Evolutionary conservation across 495 filamentous ascomycete genomes (phyloP).

Genomic region (Lichenothelia convexa): DNA sequence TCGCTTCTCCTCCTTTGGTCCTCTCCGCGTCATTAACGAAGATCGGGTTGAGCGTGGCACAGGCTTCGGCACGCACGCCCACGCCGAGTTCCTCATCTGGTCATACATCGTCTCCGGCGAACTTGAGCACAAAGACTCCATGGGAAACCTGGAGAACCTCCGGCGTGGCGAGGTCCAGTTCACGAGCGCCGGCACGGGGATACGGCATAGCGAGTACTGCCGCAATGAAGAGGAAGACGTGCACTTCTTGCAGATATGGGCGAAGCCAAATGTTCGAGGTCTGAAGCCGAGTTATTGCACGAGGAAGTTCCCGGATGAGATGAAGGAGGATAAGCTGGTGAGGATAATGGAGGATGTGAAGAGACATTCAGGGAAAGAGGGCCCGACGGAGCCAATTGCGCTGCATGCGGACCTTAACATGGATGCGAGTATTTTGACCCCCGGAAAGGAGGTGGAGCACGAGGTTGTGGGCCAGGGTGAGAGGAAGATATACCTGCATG

Average conservation of each 20-base stretch:
- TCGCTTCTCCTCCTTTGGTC: constrained; percentile 41
- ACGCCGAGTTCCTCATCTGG: constrained; percentile 72
- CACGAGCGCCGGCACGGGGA: constrained; percentile 59
- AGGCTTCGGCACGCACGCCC: constrained; percentile 65
- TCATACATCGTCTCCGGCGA: constrained; percentile 63
- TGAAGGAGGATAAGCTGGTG: constrained; percentile 48
- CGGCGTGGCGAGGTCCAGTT: constrained; percentile 66
- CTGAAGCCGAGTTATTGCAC: constrained; percentile 56
- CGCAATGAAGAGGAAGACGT: constrained; percentile 43
- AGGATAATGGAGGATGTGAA: constrained; percentile 53
- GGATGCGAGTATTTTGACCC: constrained; percentile 42
- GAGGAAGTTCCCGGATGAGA: constrained; percentile 43
- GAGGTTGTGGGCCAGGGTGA: constrained; percentile 40
- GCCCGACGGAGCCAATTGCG: constrained; percentile 50
- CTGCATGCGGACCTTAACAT: constrained; percentile 68
- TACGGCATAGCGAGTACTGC: constrained; percentile 62
- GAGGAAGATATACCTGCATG: constrained; percentile 57
- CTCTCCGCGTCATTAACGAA: constrained; percentile 65
- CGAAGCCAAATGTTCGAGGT: constrained; percentile 46
- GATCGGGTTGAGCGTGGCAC: constrained; percentile 49
- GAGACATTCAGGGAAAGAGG: constrained; percentile 32
- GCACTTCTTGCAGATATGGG: constrained; percentile 76
- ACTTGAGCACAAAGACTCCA: constrained; percentile 63
- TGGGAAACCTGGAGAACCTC: constrained; percentile 57
- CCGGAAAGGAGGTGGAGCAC: constrained; percentile 25